phyloP scores from a whole-genome alignment of 768 basidiomycete genomes.

The Suillus subaureus region DNA sequence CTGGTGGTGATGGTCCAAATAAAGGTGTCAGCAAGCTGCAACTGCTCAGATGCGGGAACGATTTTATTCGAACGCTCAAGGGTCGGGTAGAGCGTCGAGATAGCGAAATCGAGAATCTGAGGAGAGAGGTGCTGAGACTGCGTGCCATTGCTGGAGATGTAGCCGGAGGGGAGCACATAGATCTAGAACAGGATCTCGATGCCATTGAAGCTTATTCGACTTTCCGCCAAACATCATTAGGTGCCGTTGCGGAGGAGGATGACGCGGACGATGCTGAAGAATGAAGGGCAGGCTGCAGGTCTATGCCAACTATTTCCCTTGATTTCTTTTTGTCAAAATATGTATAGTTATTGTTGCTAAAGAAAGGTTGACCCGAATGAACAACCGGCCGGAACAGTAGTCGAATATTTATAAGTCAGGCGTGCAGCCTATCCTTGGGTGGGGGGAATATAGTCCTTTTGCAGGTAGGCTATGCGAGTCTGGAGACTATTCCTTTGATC shows the following conservation, averaged over 20 bases:
- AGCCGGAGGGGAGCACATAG: constrained; percentile 25
- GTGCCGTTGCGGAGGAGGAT: constrained; percentile 37
- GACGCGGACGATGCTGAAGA: constrained; percentile 28
- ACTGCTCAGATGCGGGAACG: constrained; percentile 87
- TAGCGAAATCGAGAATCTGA: constrained; percentile 68
- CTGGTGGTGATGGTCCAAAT: constrained; percentile 89
- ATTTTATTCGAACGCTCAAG: constrained; percentile 79
- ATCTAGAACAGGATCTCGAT: constrained; percentile 34
- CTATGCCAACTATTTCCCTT: not conserved
- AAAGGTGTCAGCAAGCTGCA: constrained; percentile 94
- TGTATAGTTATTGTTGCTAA: constrained; percentile 3
- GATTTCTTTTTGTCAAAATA: not conserved
- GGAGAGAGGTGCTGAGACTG: constrained; percentile 67
- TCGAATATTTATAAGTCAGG: not conserved
- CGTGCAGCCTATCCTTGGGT: not conserved
- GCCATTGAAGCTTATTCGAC: constrained; percentile 25
- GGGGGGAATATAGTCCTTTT: not conserved
- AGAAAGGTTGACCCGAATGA: not conserved
- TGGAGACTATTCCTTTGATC: not conserved
- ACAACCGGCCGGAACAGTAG: not conserved
- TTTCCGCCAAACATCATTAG: constrained; percentile 21
- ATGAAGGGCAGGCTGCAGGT: constrained; percentile 9
- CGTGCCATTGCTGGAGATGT: constrained; percentile 38
- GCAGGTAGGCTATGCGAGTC: not conserved
- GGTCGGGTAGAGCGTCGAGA: constrained; percentile 80